Base-by-base conservation (phyloP, 768 basidiomycete genomes). In the Phylloporus sp. region DNA sequence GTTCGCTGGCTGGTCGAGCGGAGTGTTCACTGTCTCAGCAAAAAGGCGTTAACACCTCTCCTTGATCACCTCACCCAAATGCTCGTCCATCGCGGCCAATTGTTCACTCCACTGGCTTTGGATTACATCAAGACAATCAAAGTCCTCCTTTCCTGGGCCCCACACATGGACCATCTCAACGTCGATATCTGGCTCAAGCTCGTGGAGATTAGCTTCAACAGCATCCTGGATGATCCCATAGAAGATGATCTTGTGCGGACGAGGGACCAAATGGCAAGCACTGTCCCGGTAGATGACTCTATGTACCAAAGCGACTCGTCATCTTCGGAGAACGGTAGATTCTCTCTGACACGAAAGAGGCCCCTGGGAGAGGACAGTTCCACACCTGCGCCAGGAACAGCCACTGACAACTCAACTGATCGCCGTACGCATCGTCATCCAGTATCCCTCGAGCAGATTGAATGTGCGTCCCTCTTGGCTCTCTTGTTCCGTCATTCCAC, bases 111-210 rank as follows among this genome's bases (percentile, higher is more conserved):
- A 1, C 73, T 91, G 4, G 82, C 88, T 10, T 66, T 89, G 52
- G 81, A 94, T 63, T 94, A 91, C 63, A 72, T 86, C 46, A 94
- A 94, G 62, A 75, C 86, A 0, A 70, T 96, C 39, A 78, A 78
- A 45, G 71, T 69, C 48, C 60, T 97, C 9, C 68, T 90, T 42
- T 69, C 70, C 46, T 84, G 81, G 64, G 62, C 69, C 3, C 84
- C 90, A 3, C 93, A 97, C 66, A 71, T 94, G 45, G 86, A 94
- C 35, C 81, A 85, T 55, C 58, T 94, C 42, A 79, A 79, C 9
- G 69, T 76, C 28, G 68, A 70, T 1, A 67, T 51, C 33, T 98
- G 95, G 95, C 63, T 82, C 23, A 69, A 68, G 27, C 64, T 91
- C 35, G 76, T 86, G 28, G 78, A 81, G 54, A 67, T 90, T 32